Evolutionary conservation across 768 basidiomycete genomes (phyloP).

Genomic region (Kwoniella heveanensis): DNA sequence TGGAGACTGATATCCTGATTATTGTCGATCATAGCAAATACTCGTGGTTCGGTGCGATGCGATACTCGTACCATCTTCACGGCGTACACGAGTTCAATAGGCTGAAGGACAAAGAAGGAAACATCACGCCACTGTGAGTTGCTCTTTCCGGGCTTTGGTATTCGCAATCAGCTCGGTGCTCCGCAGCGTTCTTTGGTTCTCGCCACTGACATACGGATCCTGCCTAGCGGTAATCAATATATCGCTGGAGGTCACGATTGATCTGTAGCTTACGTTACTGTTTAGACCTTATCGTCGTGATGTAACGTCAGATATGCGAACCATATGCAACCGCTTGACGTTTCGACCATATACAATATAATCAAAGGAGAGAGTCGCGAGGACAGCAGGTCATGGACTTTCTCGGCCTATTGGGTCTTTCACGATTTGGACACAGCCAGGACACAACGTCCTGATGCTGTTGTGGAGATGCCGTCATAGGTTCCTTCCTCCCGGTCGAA

Average conservation of each 20-base stretch:
- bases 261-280: slow-evolving; percentile 6
- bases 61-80: slow-evolving; percentile 38
- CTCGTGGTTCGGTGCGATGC: slow-evolving; percentile 43
- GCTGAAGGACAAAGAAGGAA: slow-evolving; percentile 40
- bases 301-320: background rate
- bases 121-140: slow-evolving; percentile 37
- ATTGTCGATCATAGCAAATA: slow-evolving; percentile 25
- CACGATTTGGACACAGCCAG: too few relatives aligned
- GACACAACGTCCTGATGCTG: too few relatives aligned
- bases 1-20: background rate
- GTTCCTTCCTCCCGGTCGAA: too few relatives aligned
- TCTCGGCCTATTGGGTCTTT: too few relatives aligned
- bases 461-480: too few relatives aligned
- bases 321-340: background rate
- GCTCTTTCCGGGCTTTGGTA: background rate
- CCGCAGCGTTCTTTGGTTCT: too few relatives aligned
- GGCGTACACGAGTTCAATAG: slow-evolving; percentile 49
- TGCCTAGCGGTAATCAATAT: background rate
- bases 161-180: too few relatives aligned
- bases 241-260: slow-evolving; percentile 37
- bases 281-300: too few relatives aligned
- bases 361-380: too few relatives aligned
- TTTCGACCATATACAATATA: too few relatives aligned
- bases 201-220: background rate
- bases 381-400: too few relatives aligned